A percentile compares a stretch with the other conserved stretches of the same genome.
phyloP scores from a whole-genome alignment of 2,329 filamentous ascomycete species.

The Diaporthe sp. region DNA sequence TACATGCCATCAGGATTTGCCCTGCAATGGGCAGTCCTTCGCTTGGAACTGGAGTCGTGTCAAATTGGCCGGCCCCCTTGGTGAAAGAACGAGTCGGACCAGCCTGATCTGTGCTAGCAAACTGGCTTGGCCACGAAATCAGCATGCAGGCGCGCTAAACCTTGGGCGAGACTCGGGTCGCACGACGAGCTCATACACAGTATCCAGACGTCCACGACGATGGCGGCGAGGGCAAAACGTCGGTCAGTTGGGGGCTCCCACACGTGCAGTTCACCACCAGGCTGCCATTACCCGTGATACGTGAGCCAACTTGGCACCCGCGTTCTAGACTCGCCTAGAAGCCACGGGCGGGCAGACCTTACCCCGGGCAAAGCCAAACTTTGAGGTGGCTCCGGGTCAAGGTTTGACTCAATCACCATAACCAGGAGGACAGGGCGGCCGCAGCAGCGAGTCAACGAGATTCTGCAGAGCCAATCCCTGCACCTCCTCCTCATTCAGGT shows the following conservation, averaged over 20 bases:
- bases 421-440: neutral
- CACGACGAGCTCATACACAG: too few relatives aligned
- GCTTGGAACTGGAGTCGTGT: neutral
- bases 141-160: neutral
- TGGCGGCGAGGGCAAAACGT: neutral
- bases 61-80: neutral
- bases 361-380: neutral
- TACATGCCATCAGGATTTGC: neutral
- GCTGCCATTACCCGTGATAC: neutral
- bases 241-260: neutral
- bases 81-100: neutral
- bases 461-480: neutral
- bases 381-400: neutral
- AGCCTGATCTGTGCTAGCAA: neutral
- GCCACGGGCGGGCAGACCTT: neutral
- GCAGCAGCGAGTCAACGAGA: neutral
- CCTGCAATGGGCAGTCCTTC: neutral
- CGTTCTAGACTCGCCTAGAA: conserved; percentile 16
- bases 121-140: neutral
- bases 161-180: too few relatives aligned
- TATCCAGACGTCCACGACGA: neutral
- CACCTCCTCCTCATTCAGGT: neutral
- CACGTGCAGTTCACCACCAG: neutral
- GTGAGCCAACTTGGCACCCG: neutral
- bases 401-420: conserved; percentile 2